These are phyloP conservation scores for Linanthus parryae DNA, from an alignment of 148 eudicot species.

Conservation along the genomic window DNA sequence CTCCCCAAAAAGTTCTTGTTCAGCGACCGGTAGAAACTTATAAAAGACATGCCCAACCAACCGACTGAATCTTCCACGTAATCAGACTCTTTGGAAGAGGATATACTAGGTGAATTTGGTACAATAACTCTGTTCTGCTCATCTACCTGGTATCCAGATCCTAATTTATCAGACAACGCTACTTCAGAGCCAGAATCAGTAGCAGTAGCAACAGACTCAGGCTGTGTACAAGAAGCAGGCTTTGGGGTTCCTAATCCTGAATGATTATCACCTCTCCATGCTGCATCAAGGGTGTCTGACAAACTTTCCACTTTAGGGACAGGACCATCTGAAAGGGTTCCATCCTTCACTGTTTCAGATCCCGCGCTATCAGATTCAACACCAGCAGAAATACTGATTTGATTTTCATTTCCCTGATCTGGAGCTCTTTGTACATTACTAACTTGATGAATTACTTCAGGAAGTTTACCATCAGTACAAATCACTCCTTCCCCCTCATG, in stretches of 20 bases:
- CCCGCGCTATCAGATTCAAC: conserved; percentile 32
- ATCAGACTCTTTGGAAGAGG: conserved; percentile 39
- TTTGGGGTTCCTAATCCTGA: conserved; percentile 33
- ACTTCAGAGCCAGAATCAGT: conserved; percentile 37
- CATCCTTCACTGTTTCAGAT: conserved; percentile 27
- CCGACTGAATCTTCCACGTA: conserved; percentile 44
- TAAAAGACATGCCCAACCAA: conserved; percentile 81
- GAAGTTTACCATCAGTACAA: conserved; percentile 12
- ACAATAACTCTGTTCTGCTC: conserved; percentile 29
- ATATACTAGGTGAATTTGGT: conserved; percentile 28
- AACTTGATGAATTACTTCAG: conserved; percentile 22
- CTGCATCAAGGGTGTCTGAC: conserved; percentile 85
- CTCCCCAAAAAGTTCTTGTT: conserved; percentile 58
- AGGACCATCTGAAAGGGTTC: conserved; percentile 61
- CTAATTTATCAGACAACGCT: conserved; percentile 45
- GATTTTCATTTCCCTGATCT: conserved; percentile 20
- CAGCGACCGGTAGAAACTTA: conserved; percentile 58
- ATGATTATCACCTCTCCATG: conserved; percentile 80
- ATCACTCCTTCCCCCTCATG: conserved; percentile 18
- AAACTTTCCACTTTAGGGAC: conserved; percentile 37
- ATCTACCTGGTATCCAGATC: conserved; percentile 35
- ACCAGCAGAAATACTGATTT: conserved; percentile 21
- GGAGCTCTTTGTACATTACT: conserved; percentile 17
- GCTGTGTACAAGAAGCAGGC: conserved; percentile 26
- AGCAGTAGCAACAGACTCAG: conserved; percentile 37